phyloP scores from a whole-genome alignment of 495 filamentous ascomycete species.

The Penicillium coprophilum region DNA sequence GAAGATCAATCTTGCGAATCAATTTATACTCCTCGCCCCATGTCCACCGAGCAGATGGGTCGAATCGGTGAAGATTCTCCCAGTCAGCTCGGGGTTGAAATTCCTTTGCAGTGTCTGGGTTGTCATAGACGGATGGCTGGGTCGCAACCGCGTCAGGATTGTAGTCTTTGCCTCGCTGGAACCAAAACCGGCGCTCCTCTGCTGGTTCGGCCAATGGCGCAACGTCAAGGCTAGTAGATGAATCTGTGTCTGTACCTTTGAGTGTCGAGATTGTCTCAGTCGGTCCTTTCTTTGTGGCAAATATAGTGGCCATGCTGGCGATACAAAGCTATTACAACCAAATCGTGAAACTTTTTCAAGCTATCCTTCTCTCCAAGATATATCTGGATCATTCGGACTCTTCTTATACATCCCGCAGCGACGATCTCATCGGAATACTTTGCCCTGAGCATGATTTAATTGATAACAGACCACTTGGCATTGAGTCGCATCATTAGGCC shows the following conservation, averaged over 20 bases:
- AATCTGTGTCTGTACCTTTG: constrained; percentile 9
- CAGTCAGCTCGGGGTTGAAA: constrained; percentile 53
- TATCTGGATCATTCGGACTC: neutral
- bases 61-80: constrained; percentile 54
- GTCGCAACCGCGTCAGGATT: constrained; percentile 58
- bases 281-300: constrained; percentile 10
- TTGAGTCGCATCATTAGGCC: constrained; percentile 4
- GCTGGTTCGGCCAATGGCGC: constrained; percentile 19
- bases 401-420: neutral
- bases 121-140: constrained; percentile 52
- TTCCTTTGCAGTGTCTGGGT: constrained; percentile 48
- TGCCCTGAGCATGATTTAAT: neutral
- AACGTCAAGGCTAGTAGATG: constrained; percentile 4
- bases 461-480: neutral
- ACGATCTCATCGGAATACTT: neutral
- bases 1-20: constrained; percentile 45
- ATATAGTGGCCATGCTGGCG: constrained; percentile 11
- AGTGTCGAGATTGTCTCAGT: neutral
- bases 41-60: constrained; percentile 53
- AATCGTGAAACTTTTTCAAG: neutral
- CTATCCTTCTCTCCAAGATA: neutral
- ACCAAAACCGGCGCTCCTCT: constrained; percentile 27
- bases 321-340: neutral
- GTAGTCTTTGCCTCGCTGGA: constrained; percentile 22
- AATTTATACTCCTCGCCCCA: constrained; percentile 45